These are phyloP conservation scores for Fusarium multiceps DNA, from an alignment of 2,329 filamentous ascomycete genomes.

Conservation along the genomic window DNA sequence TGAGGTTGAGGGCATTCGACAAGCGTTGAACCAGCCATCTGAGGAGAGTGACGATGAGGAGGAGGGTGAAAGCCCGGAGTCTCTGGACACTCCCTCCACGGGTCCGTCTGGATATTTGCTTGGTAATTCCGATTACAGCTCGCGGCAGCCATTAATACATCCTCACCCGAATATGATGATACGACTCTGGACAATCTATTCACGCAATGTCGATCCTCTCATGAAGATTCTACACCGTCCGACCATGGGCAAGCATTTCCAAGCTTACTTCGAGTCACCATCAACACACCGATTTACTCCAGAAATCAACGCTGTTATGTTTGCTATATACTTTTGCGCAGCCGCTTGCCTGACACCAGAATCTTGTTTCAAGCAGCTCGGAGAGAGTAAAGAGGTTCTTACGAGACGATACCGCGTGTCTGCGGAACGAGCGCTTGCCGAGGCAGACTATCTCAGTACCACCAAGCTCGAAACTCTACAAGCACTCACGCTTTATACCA, in stretches of 20 bases:
- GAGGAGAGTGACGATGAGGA: slow-evolving; percentile 54
- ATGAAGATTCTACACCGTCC: slow-evolving; percentile 60
- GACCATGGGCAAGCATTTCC: slow-evolving; percentile 48
- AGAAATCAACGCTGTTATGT: slow-evolving; percentile 53
- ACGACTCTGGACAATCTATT: slow-evolving; percentile 52
- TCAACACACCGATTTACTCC: slow-evolving; percentile 28
- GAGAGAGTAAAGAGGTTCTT: slow-evolving; percentile 51
- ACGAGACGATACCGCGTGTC: slow-evolving; percentile 48
- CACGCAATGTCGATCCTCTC: slow-evolving; percentile 56
- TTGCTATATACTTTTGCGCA: slow-evolving; percentile 58
- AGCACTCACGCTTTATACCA: slow-evolving; percentile 56
- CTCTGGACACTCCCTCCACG: slow-evolving; percentile 39
- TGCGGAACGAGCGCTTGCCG: slow-evolving; percentile 54
- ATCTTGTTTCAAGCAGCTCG: slow-evolving; percentile 49
- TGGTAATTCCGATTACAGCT: slow-evolving; percentile 42
- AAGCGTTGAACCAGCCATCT: slow-evolving; percentile 57
- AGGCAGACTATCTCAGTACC: slow-evolving; percentile 58
- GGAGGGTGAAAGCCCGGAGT: slow-evolving; percentile 49
- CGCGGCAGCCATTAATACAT: slow-evolving; percentile 45
- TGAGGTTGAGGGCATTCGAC: slow-evolving; percentile 59
- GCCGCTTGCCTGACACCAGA: slow-evolving; percentile 50
- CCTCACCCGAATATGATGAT: slow-evolving; percentile 54
- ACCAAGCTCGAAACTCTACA: slow-evolving; percentile 55
- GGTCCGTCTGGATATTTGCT: slow-evolving; percentile 46
- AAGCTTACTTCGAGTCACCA: slow-evolving; percentile 43